A percentile compares a stretch with the other conserved stretches of the same genome.
Conservation (phyloP, 2,329 filamentous ascomycete genomes). For the Cercospora berteroae region DNA sequence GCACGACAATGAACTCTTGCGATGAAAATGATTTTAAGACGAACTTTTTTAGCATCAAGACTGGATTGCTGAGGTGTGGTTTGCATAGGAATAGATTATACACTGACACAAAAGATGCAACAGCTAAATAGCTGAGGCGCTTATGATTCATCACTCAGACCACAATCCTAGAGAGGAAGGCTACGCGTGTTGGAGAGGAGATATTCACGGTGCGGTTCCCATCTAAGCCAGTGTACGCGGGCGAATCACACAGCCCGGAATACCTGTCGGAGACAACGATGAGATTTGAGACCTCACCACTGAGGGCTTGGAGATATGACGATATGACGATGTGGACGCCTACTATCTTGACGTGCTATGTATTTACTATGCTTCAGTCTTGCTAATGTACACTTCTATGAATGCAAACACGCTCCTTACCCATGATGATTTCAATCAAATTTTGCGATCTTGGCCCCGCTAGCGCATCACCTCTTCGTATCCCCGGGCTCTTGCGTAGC, state of each 20-base stretch:
- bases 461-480: constrained; percentile 14
- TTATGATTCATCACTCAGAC: not conserved
- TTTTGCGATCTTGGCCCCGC: not conserved
- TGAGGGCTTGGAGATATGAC: not conserved
- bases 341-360: not conserved
- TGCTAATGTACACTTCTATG: not conserved
- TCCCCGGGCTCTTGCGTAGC: constrained; percentile 13
- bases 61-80: too few relatives aligned
- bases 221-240: not conserved
- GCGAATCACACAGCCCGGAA: not conserved
- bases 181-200: not conserved
- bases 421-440: not conserved
- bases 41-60: too few relatives aligned
- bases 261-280: not conserved
- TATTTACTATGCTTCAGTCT: not conserved
- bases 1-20: too few relatives aligned
- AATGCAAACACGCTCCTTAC: not conserved
- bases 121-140: not conserved
- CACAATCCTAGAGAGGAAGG: not conserved
- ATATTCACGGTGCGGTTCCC: not conserved
- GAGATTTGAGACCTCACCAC: not conserved
- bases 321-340: not conserved
- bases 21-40: too few relatives aligned
- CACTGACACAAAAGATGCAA: too few relatives aligned
- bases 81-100: too few relatives aligned